These are phyloP conservation scores for Populus hybrid DNA, from an alignment of 441 rosid genomes.

Conservation along the genomic window DNA sequence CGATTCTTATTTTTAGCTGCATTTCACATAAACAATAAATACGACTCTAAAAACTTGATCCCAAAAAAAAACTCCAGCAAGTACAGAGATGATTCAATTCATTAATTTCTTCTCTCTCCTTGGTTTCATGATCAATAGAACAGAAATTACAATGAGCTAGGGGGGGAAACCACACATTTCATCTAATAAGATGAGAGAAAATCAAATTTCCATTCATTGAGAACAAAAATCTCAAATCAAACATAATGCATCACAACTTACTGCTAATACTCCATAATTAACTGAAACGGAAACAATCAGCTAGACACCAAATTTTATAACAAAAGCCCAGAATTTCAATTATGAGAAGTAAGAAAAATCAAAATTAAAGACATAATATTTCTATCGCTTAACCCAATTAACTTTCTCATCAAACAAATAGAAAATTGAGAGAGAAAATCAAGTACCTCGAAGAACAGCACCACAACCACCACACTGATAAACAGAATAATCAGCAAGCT, in stretches of 20 bases:
- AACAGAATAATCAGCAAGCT: conserved; percentile 70
- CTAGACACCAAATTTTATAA: neutral
- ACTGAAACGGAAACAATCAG: neutral
- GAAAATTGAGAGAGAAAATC: neutral
- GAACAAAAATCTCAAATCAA: neutral
- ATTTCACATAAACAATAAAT: conserved; percentile 22
- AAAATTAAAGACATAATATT: neutral
- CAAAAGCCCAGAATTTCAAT: neutral
- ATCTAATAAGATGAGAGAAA: neutral
- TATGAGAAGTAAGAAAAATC: neutral
- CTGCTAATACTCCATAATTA: neutral
- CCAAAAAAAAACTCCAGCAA: neutral
- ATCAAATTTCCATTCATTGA: neutral
- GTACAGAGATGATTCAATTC: neutral
- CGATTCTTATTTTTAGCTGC: conserved; percentile 54
- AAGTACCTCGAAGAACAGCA: conserved; percentile 80
- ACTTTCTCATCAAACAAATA: neutral
- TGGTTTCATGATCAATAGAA: neutral
- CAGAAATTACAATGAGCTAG: neutral
- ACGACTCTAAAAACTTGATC: conserved; percentile 12
- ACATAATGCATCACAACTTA: neutral
- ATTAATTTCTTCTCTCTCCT: neutral
- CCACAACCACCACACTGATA: conserved; percentile 95
- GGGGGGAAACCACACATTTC: neutral
- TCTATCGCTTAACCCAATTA: neutral